Conservation (phyloP, 257 asterid genomes). For the Ophiorrhiza pumila region DNA sequence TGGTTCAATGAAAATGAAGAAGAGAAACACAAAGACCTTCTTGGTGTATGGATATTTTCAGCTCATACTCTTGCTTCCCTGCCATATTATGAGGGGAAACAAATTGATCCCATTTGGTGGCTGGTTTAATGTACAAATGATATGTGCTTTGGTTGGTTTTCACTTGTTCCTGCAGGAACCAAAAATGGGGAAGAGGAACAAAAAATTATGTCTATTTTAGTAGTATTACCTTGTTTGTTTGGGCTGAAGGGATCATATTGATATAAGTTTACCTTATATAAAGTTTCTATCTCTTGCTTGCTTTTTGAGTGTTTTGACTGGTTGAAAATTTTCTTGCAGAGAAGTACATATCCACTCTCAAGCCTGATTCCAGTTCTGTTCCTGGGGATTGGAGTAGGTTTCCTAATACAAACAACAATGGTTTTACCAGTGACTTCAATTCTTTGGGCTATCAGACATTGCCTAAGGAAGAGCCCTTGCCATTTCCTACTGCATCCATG, state of each 20-base stretch:
- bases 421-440: constrained; percentile 43
- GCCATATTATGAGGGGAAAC: background rate
- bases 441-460: constrained; percentile 51
- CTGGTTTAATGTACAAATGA: background rate
- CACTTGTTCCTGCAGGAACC: background rate
- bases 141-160: background rate
- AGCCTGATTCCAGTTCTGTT: constrained; percentile 52
- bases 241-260: background rate
- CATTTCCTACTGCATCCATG: constrained; percentile 45
- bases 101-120: background rate
- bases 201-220: background rate
- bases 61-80: background rate
- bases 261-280: background rate
- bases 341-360: constrained; percentile 55
- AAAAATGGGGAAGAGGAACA: background rate
- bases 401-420: constrained; percentile 49
- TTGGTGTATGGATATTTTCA: too few species aligned
- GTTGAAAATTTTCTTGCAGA: constrained; percentile 47
- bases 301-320: constrained; percentile 21
- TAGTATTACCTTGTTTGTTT: background rate
- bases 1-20: background rate
- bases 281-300: background rate
- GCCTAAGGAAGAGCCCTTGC: constrained; percentile 49
- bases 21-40: background rate
- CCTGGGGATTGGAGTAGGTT: constrained; percentile 57